A percentile compares a stretch with the other conserved stretches of the same genome.
These are phyloP conservation scores for Xenoacremonium recifei DNA, from an alignment of 2,329 filamentous ascomycete genomes.

Conservation along the genomic window DNA sequence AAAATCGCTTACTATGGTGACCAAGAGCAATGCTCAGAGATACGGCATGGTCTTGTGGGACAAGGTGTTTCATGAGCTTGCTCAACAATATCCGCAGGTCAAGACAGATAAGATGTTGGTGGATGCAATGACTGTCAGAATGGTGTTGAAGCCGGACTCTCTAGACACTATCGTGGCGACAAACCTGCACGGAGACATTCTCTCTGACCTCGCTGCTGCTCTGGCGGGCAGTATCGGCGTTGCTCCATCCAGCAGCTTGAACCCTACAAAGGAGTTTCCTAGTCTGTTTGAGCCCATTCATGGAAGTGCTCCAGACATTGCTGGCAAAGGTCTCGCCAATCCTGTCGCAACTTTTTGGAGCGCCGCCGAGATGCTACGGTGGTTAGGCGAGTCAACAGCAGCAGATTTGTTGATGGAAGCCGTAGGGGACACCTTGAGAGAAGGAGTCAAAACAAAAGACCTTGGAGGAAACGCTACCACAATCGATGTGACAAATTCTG, in stretches of 20 bases:
- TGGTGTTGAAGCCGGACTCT: conserved; percentile 58
- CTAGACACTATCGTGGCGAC: conserved; percentile 64
- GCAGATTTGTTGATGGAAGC: conserved; percentile 47
- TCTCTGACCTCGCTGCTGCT: conserved; percentile 69
- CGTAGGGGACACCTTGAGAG: conserved; percentile 53
- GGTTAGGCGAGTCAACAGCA: conserved; percentile 54
- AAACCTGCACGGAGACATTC: conserved; percentile 63
- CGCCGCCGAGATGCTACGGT: conserved; percentile 55
- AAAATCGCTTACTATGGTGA: conserved; percentile 61
- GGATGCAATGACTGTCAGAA: conserved; percentile 64
- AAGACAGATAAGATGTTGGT: conserved; percentile 65
- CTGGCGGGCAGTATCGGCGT: conserved; percentile 71
- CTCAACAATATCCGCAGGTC: conserved; percentile 58
- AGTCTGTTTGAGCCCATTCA: conserved; percentile 64
- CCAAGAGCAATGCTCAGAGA: conserved; percentile 64
- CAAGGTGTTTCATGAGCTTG: conserved; percentile 55
- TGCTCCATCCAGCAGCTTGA: conserved; percentile 67
- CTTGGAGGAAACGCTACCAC: too few relatives aligned
- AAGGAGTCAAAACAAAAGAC: too few relatives aligned
- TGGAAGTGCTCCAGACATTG: conserved; percentile 58
- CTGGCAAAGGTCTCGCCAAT: conserved; percentile 55
- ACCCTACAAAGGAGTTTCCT: conserved; percentile 54
- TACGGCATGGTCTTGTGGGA: conserved; percentile 71
- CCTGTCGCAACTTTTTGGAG: conserved; percentile 61
- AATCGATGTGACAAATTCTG: too few relatives aligned